Evolutionary conservation across 352 stramenopile species (phyloP).

Genomic region (Phytophthora pinifolia): DNA sequence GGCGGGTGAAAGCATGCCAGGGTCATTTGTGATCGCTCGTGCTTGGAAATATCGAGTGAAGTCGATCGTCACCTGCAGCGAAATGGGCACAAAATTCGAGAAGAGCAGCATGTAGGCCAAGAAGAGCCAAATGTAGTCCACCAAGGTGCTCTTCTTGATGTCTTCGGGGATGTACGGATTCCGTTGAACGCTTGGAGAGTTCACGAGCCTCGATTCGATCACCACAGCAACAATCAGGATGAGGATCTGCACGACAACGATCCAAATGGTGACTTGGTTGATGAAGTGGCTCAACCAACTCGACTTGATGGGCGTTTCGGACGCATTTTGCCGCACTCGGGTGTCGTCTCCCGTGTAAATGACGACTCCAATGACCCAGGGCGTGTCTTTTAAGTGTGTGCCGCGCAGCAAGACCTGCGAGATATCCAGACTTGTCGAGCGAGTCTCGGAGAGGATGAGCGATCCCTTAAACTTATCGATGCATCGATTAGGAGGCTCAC

Average conservation of each 20-base stretch:
- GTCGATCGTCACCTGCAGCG: constrained; percentile 89
- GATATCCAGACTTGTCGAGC: constrained; percentile 48
- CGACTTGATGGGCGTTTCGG: constrained; percentile 68
- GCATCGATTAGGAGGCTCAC: constrained; percentile 47
- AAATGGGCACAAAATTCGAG: constrained; percentile 93
- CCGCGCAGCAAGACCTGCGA: constrained; percentile 76
- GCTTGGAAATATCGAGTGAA: constrained; percentile 85
- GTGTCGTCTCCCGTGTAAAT: constrained; percentile 90
- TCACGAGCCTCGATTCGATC: constrained; percentile 42
- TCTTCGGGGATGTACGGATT: constrained; percentile 52
- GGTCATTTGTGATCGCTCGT: constrained; percentile 64
- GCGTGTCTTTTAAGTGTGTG: constrained; percentile 70
- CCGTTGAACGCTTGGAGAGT: constrained; percentile 23
- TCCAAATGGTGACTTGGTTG: constrained; percentile 78
- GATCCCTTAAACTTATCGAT: constrained; percentile 88
- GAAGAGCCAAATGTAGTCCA: constrained; percentile 59
- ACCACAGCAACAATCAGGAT: constrained; percentile 53
- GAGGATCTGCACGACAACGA: constrained; percentile 70
- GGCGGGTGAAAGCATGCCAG: constrained; percentile 58
- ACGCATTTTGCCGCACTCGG: constrained; percentile 83
- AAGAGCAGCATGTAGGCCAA: constrained; percentile 91
- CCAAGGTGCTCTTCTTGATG: constrained; percentile 29
- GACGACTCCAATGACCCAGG: constrained; percentile 68
- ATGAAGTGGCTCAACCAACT: constrained; percentile 77
- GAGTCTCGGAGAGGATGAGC: constrained; percentile 30